phyloP scores from a whole-genome alignment of 176 grass and related monocot genomes.

The Typha latifolia region DNA sequence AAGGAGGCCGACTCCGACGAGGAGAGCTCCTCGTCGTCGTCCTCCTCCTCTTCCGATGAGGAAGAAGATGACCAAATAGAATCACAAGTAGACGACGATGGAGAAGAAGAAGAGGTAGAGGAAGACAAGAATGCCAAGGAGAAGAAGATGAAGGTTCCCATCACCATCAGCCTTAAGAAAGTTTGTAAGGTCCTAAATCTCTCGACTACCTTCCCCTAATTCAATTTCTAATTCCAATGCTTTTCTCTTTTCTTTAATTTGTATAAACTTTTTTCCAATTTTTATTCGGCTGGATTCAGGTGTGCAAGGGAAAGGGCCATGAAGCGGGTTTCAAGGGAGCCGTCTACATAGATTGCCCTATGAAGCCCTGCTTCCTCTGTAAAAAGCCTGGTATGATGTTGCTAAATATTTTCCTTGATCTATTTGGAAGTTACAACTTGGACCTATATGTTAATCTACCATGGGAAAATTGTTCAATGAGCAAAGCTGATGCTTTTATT shows the following conservation, averaged over 20 bases:
- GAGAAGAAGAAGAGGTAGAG: neutral
- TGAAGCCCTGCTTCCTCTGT: slow-evolving; percentile 93
- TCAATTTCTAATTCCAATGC: neutral
- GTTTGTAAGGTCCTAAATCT: slow-evolving; percentile 15
- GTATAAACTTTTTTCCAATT: neutral
- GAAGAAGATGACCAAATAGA: neutral
- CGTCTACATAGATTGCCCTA: slow-evolving; percentile 80
- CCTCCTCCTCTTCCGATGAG: neutral
- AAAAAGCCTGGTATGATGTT: slow-evolving; percentile 70
- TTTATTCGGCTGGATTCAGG: slow-evolving; percentile 12
- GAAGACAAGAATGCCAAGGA: neutral
- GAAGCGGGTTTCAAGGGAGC: slow-evolving; percentile 85
- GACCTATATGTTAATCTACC: neutral
- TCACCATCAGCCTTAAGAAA: slow-evolving; percentile 82
- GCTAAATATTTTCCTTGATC: neutral
- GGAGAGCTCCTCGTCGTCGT: neutral
- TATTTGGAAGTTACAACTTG: neutral
- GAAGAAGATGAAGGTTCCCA: slow-evolving; percentile 27
- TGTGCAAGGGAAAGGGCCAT: slow-evolving; percentile 74
- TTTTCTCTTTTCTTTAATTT: neutral
- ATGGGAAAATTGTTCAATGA: neutral
- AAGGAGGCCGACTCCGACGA: neutral
- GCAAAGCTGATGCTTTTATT: neutral
- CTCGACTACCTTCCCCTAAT: neutral
- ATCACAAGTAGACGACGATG: neutral